Base-by-base conservation (phyloP, 192 early-diverging fungal species). In the Phycomyces nitens region DNA sequence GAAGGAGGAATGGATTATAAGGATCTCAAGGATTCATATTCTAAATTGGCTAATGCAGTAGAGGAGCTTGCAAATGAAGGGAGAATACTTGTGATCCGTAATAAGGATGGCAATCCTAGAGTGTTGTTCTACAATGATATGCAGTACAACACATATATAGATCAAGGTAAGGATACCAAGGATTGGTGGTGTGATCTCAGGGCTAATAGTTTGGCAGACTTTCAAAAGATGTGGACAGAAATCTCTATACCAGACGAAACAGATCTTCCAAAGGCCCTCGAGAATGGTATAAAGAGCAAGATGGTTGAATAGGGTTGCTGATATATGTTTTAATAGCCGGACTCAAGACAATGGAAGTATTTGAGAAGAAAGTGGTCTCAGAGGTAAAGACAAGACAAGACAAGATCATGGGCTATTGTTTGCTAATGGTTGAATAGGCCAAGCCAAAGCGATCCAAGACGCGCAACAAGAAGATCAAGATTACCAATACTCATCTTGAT, bases 401-500 rank as follows among this genome's bases (percentile, higher is more conserved):
- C 42, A 52, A 38, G 5, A 34, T 56, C 53, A 68, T 12, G 1
- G n/a, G 9, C 5, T 40, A 29, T 40, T 57, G 20, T 21, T 41
- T 47, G 12, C 44, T 18, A 47, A n/a, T n/a, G 15, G 2, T 47
- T 14, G 43, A 4, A 21, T 63, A 84, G 65, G 20, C 67, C 20
- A 83, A 81, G 12, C 77, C 73, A 15, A 88, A 88, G 69, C 66
- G 75, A 58, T 70, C 73, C 38, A 89, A 89, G 61, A 69, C 79
- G 20, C 51, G 81, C 16, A 80, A 82, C 64, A 74, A 90, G 27
- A 89, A 84, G 60, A 84, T 87, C 52, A 89, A 90, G 66, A 88
- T 91, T 59, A 89, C 86, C 2, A 92, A 92, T 61, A 91, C 88
- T 24, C 91, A 92, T 69, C 78, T 92, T 76, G 76, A 77, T 29